Conservation (phyloP, 2,329 filamentous ascomycete genomes). For the Exophiala aquamarina region DNA sequence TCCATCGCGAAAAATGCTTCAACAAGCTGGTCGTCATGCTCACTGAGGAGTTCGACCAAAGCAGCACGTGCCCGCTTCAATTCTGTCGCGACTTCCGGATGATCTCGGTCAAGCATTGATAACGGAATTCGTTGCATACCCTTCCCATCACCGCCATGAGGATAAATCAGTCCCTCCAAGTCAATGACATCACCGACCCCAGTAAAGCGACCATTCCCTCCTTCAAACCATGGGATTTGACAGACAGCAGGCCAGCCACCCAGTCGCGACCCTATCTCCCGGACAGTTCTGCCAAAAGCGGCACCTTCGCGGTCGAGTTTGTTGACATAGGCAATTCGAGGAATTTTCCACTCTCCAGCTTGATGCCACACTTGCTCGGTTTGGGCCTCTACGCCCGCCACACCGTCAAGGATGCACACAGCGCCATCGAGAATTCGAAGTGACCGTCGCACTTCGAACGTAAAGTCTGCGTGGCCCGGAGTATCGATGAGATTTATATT, state of each 20-base stretch:
- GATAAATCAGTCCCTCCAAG: slow-evolving; percentile 73
- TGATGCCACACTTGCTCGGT: slow-evolving; percentile 96
- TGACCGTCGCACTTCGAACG: slow-evolving; percentile 92
- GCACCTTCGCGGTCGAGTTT: slow-evolving; percentile 83
- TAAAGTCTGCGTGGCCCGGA: slow-evolving; percentile 94
- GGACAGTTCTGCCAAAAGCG: slow-evolving; percentile 78
- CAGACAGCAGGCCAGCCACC: slow-evolving; percentile 86
- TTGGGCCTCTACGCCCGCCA: slow-evolving; percentile 93
- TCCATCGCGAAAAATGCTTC: slow-evolving; percentile 79
- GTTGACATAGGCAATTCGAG: slow-evolving; percentile 78
- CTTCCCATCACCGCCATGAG: slow-evolving; percentile 65
- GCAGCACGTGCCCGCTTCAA: slow-evolving; percentile 72
- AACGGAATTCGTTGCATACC: slow-evolving; percentile 57
- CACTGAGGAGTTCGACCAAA: slow-evolving; percentile 80
- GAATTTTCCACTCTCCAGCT: slow-evolving; percentile 80
- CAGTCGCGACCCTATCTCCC: slow-evolving; percentile 78
- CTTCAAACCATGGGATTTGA: slow-evolving; percentile 91
- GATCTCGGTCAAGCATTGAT: slow-evolving; percentile 51
- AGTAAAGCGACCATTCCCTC: slow-evolving; percentile 68
- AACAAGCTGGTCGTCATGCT: slow-evolving; percentile 83
- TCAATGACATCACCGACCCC: slow-evolving; percentile 84
- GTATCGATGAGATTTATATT: slow-evolving; percentile 93
- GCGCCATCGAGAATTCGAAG: slow-evolving; percentile 84
- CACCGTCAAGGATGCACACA: slow-evolving; percentile 88
- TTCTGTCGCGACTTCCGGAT: slow-evolving; percentile 60